A percentile compares a stretch with the other conserved stretches of the same genome.
Conservation (phyloP, 1,284 basidiomycete genomes). For the Clitocybe nebularis region DNA sequence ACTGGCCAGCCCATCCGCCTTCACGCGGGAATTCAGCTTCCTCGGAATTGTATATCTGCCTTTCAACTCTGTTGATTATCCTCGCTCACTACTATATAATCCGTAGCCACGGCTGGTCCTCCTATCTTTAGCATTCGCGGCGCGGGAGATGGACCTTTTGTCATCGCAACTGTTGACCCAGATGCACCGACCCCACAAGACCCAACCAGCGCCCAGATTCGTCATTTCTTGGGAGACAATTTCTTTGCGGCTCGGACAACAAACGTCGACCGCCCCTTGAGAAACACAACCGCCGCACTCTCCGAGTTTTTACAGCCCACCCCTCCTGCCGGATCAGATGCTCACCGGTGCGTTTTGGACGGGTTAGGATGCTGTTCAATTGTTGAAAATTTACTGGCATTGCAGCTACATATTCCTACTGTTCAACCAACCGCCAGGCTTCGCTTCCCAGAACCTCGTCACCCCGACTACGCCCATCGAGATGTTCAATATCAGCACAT, state of each 20-base stretch:
- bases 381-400: too few species aligned
- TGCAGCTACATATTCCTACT: slow-evolving; percentile 42
- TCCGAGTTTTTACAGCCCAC: slow-evolving; percentile 44
- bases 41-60: slow-evolving; percentile 9
- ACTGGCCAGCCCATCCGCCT: slow-evolving; percentile 14
- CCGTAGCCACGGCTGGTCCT: slow-evolving; percentile 38
- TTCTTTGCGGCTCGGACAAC: slow-evolving; percentile 30
- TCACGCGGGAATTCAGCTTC: slow-evolving; percentile 20
- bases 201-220: slow-evolving; percentile 42
- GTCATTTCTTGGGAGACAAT: slow-evolving; percentile 49
- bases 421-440: slow-evolving; percentile 41
- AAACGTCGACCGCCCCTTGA: too few species aligned
- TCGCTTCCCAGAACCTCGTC: slow-evolving; percentile 39
- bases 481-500: slow-evolving; percentile 43
- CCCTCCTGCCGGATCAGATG: slow-evolving; percentile 47
- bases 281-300: slow-evolving; percentile 43
- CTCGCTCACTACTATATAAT: too few species aligned
- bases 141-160: slow-evolving; percentile 34
- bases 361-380: too few species aligned
- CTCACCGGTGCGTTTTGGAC: slow-evolving; percentile 51
- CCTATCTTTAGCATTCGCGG: slow-evolving; percentile 36
- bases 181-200: slow-evolving; percentile 48
- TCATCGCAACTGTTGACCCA: slow-evolving; percentile 45
- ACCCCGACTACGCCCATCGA: slow-evolving; percentile 33
- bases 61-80: neutral